Conservation (phyloP, 2,329 filamentous ascomycete species). For the Zasmidium angulare region DNA sequence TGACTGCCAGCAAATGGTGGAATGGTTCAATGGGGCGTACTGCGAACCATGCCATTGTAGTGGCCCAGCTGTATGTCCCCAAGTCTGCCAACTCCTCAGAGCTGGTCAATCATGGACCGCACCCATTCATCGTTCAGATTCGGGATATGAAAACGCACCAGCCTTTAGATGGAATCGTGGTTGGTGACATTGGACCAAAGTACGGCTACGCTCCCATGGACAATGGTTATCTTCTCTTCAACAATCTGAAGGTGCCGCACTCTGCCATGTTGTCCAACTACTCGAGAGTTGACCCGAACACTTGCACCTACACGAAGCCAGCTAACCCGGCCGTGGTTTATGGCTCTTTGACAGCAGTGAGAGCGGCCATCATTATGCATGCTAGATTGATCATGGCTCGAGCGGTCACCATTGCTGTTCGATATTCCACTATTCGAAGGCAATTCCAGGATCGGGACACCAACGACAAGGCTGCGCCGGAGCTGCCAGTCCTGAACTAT, state of each 20-base stretch:
- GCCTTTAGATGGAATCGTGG: constrained; percentile 49
- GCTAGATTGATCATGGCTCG: constrained; percentile 53
- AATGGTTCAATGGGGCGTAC: constrained; percentile 54
- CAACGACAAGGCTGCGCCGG: constrained; percentile 35
- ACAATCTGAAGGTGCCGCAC: constrained; percentile 48
- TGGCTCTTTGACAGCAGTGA: constrained; percentile 51
- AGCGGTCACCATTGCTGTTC: constrained; percentile 54
- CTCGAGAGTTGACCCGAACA: constrained; percentile 48
- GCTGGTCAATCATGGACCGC: constrained; percentile 50
- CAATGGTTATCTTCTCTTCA: constrained; percentile 56
- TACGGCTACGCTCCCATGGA: constrained; percentile 55
- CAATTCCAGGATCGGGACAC: constrained; percentile 54
- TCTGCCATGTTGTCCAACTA: constrained; percentile 52
- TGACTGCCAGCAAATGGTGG: constrained; percentile 58
- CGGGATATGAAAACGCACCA: constrained; percentile 50
- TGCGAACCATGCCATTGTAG: constrained; percentile 57
- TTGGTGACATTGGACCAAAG: constrained; percentile 58
- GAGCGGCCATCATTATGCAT: constrained; percentile 50
- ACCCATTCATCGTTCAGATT: constrained; percentile 55
- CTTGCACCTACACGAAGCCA: constrained; percentile 47
- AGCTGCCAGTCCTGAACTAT: constrained; percentile 53
- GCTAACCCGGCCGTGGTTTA: constrained; percentile 52
- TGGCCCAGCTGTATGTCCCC: constrained; percentile 52
- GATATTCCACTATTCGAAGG: constrained; percentile 50
- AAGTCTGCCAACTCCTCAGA: constrained; percentile 29